Percentiles rank a stretch among this genome's conserved stretches.
These are phyloP conservation scores for Cytospora leucostoma DNA, from an alignment of 2,329 filamentous ascomycete species.

Conservation along the genomic window DNA sequence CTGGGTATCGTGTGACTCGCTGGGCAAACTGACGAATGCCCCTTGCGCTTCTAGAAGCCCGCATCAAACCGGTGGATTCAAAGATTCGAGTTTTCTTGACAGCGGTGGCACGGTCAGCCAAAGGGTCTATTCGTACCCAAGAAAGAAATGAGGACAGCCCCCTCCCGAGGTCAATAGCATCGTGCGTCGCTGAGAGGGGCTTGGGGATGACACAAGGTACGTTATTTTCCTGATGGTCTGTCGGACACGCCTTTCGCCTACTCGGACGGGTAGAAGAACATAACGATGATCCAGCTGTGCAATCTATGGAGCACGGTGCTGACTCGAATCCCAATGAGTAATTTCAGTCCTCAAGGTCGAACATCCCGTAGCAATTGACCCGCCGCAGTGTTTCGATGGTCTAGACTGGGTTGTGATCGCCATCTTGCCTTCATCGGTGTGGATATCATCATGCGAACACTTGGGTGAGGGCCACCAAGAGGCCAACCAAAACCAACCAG, in stretches of 20 bases:
- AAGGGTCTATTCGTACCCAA: not conserved
- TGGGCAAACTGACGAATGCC: slow-evolving; percentile 2
- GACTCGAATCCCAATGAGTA: not conserved
- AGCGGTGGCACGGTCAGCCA: not conserved
- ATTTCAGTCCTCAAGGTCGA: not conserved
- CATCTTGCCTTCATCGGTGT: slow-evolving; percentile 23
- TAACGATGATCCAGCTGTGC: not conserved
- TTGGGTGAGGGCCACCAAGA: slow-evolving; percentile 8
- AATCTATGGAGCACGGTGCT: not conserved
- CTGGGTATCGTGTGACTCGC: not conserved
- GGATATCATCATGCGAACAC: slow-evolving; percentile 21
- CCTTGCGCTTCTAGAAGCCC: slow-evolving; percentile 14
- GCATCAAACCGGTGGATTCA: not conserved
- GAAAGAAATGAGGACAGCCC: not conserved
- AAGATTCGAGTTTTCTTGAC: not conserved
- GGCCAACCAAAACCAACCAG: not conserved
- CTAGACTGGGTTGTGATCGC: slow-evolving; percentile 19
- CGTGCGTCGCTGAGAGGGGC: not conserved
- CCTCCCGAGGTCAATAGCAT: not conserved
- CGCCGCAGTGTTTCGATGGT: not conserved
- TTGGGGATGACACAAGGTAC: not conserved
- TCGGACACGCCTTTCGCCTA: not conserved
- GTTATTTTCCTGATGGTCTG: not conserved
- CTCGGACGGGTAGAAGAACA: not conserved
- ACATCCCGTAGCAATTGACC: not conserved